These are phyloP conservation scores for Ilyonectria destructans DNA, from an alignment of 2,329 filamentous ascomycete genomes.

Conservation along the genomic window DNA sequence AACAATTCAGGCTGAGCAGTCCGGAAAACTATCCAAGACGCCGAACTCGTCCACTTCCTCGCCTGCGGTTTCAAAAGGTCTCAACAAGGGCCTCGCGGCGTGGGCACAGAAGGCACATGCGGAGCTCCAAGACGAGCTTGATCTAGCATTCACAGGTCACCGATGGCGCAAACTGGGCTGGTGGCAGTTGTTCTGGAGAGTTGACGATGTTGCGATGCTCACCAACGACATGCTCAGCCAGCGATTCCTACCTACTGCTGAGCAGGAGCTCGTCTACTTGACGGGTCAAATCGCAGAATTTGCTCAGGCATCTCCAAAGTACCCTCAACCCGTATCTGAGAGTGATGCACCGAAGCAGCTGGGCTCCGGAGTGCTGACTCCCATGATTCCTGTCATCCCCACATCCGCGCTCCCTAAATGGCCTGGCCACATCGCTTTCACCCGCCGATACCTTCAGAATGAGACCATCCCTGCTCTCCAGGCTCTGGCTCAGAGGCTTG, in stretches of 20 bases:
- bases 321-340: slow-evolving; percentile 56
- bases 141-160: slow-evolving; percentile 81
- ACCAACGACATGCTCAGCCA: slow-evolving; percentile 84
- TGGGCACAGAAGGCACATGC: slow-evolving; percentile 89
- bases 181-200: slow-evolving; percentile 97
- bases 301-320: slow-evolving; percentile 50
- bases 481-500: slow-evolving; percentile 80
- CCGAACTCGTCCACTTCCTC: slow-evolving; percentile 55
- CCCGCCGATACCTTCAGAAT: slow-evolving; percentile 77
- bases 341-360: slow-evolving; percentile 38
- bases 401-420: slow-evolving; percentile 66
- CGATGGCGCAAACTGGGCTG: slow-evolving; percentile 88
- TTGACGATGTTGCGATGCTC: slow-evolving; percentile 91
- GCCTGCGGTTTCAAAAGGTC: slow-evolving; percentile 55
- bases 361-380: slow-evolving; percentile 46
- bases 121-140: slow-evolving; percentile 86
- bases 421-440: slow-evolving; percentile 82
- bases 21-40: slow-evolving; percentile 54
- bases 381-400: slow-evolving; percentile 43
- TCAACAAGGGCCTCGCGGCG: slow-evolving; percentile 74
- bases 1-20: slow-evolving; percentile 67
- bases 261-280: slow-evolving; percentile 87
- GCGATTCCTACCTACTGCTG: slow-evolving; percentile 83
- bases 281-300: slow-evolving; percentile 80
- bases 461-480: slow-evolving; percentile 81